These are phyloP conservation scores for Aegilops bicornis DNA, from an alignment of 176 grass and related monocot species.

Conservation along the genomic window DNA sequence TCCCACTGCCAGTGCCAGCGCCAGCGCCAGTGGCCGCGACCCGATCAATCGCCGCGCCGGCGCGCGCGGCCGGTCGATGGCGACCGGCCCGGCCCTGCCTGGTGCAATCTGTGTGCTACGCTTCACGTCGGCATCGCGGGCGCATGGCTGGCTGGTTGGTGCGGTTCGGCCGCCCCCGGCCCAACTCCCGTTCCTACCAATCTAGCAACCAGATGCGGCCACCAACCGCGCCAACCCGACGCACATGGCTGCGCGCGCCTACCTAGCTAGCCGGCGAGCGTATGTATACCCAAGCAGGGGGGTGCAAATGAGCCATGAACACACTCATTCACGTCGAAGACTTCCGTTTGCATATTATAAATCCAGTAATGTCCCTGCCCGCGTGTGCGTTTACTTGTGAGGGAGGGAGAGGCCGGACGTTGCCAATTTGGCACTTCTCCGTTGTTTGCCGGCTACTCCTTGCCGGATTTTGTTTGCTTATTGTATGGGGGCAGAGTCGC, in stretches of 20 bases:
- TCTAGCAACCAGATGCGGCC: not conserved
- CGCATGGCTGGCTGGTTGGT: slow-evolving; percentile 13
- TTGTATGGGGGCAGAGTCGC: not conserved
- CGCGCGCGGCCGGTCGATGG: not conserved
- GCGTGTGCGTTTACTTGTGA: not conserved
- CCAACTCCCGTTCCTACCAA: slow-evolving; percentile 18
- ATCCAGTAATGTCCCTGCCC: not conserved
- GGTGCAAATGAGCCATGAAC: not conserved
- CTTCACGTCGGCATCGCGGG: not conserved
- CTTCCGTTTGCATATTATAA: not conserved
- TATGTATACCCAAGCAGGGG: not conserved
- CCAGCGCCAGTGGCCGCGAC: not conserved
- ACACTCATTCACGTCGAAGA: not conserved
- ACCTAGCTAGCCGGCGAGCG: not conserved
- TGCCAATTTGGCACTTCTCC: slow-evolving; percentile 25
- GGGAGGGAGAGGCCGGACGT: not conserved
- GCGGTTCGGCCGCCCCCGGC: not conserved
- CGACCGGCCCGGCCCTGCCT: not conserved
- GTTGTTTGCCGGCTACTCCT: slow-evolving; percentile 22
- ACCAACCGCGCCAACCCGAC: slow-evolving; percentile 45
- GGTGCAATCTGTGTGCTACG: too few relatives aligned
- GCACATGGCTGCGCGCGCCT: slow-evolving; percentile 45
- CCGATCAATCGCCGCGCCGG: not conserved
- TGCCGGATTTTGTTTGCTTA: not conserved
- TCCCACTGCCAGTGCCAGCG: not conserved